Evolutionary conservation across 306 rosid genomes (phyloP), one percentile per base, ranked within the genome.

Genomic region (Trifolium fragiferum): DNA sequence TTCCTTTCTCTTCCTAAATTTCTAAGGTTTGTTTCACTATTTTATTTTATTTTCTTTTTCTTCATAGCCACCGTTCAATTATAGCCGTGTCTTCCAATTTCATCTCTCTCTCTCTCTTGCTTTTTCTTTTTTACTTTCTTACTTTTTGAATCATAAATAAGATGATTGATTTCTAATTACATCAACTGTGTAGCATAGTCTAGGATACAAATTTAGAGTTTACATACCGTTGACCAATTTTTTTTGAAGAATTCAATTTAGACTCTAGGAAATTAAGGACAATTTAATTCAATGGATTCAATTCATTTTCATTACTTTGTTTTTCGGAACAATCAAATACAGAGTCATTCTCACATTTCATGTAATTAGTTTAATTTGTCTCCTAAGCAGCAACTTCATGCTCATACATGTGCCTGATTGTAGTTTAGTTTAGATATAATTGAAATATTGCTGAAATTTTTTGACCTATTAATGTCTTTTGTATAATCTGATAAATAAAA

Each of bases 21-120:
- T 35, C 49, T 12, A 18, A 70, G 74, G 74, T 70, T 70, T 19
- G 60, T 68, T 47, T 49, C 27, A 9, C n/a, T 47, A 18, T 9
- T 11, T 19, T 18, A 40, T 40, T 41, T 40, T 18, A 1, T 38
- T 19, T 1, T 19, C 18, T 32, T 3, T 30, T 30, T 30, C 33
- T 27, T 60, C 47, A 16, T 7, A 5, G 1, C 40, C 47, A 62
- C 21, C 25, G 13, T 63, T 61, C 21, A 37, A 37, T 37, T 37
- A 37, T 7, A 35, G 2, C 0, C 40, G 9, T 35, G 40, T 35
- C 21, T 64, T 37, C 69, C 23, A 18, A 19, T 65, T 65, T 20
- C 40, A 21, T 43, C 10, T 23, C 13, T 66, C 10, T 41, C 21
- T 1, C 7, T 61, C 21, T 60, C 19, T 14, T 21, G 32, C 19